Evolutionary conservation across 805 yeast species (phyloP).

Genomic region (Candida broadrunensis): DNA sequence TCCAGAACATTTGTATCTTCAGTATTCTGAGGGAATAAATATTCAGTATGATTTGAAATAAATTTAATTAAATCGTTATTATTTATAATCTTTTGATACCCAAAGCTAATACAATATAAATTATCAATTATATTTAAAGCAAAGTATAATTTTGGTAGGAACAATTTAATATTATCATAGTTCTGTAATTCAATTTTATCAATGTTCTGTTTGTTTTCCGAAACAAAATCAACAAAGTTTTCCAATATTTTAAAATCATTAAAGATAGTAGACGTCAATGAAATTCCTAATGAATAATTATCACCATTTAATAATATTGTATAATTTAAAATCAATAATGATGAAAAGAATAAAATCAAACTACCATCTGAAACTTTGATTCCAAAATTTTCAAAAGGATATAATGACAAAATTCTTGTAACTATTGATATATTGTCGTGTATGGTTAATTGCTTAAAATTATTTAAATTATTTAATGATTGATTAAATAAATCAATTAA

Average conservation of each 20-base stretch:
- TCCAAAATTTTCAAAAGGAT: slow-evolving; percentile 27
- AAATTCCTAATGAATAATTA: slow-evolving; percentile 55
- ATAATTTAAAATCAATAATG: slow-evolving; percentile 46
- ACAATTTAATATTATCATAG: slow-evolving; percentile 24
- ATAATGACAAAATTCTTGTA: slow-evolving; percentile 30
- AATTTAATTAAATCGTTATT: slow-evolving; percentile 8
- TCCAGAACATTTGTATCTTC: slow-evolving; percentile 1
- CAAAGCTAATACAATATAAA: slow-evolving; percentile 30
- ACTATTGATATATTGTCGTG: slow-evolving; percentile 33
- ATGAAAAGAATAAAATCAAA: slow-evolving; percentile 24
- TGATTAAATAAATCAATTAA: slow-evolving; percentile 41
- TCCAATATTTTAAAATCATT: slow-evolving; percentile 56
- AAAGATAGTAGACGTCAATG: slow-evolving; percentile 49
- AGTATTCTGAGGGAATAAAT: neutral
- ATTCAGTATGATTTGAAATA: neutral
- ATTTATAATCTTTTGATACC: slow-evolving; percentile 20
- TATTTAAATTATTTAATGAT: slow-evolving; percentile 36
- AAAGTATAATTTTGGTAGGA: slow-evolving; percentile 44
- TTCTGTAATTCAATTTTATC: slow-evolving; percentile 4
- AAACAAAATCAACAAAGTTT: slow-evolving; percentile 36
- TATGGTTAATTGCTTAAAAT: slow-evolving; percentile 30
- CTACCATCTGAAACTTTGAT: slow-evolving; percentile 22
- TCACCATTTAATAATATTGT: slow-evolving; percentile 58
- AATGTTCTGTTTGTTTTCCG: slow-evolving; percentile 18
- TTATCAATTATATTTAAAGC: slow-evolving; percentile 41